These are phyloP conservation scores for Ustilago crameri DNA, from an alignment of 1,284 basidiomycete species.

Conservation along the genomic window DNA sequence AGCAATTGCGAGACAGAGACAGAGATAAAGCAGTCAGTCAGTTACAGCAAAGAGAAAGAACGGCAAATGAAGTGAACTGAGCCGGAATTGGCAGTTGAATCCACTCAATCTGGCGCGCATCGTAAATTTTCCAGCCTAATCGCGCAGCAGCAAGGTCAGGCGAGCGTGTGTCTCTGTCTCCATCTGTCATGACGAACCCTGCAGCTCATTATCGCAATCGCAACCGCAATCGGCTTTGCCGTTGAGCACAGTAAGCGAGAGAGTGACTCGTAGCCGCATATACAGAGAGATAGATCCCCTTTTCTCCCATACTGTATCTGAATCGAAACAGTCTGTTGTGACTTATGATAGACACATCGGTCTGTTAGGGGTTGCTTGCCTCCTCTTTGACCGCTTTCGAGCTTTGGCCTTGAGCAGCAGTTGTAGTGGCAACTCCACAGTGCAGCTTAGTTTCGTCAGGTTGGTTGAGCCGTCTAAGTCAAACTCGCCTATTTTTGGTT, in stretches of 20 bases:
- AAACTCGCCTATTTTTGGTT: slow-evolving; percentile 1
- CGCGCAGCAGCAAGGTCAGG: slow-evolving; percentile 7
- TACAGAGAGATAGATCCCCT: too few species aligned
- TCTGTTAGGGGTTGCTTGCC: too few species aligned
- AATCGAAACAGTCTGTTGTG: too few species aligned
- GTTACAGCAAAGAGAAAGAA: slow-evolving; percentile 4
- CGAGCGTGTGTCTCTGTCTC: slow-evolving; percentile 4
- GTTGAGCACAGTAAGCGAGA: neutral
- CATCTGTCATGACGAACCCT: neutral
- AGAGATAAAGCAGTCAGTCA: neutral
- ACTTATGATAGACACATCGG: too few species aligned
- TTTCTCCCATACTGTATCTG: neutral
- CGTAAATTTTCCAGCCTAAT: neutral
- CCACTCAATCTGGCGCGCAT: too few species aligned
- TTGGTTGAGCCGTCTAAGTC: slow-evolving; percentile 1
- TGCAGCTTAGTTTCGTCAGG: slow-evolving; percentile 18
- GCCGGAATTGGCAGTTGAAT: slow-evolving; percentile 16
- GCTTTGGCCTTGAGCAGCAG: too few species aligned
- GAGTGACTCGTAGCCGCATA: neutral
- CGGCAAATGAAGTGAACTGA: slow-evolving; percentile 9
- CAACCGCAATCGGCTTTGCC: neutral
- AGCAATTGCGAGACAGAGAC: slow-evolving; percentile 10
- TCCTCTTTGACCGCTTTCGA: too few species aligned
- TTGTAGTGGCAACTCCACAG: slow-evolving; percentile 25
- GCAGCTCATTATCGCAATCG: too few species aligned